A percentile compares a stretch with the other conserved stretches of the same genome.
These are phyloP conservation scores for Boechera stricta DNA, from an alignment of 345 rosid species.

Conservation along the genomic window DNA sequence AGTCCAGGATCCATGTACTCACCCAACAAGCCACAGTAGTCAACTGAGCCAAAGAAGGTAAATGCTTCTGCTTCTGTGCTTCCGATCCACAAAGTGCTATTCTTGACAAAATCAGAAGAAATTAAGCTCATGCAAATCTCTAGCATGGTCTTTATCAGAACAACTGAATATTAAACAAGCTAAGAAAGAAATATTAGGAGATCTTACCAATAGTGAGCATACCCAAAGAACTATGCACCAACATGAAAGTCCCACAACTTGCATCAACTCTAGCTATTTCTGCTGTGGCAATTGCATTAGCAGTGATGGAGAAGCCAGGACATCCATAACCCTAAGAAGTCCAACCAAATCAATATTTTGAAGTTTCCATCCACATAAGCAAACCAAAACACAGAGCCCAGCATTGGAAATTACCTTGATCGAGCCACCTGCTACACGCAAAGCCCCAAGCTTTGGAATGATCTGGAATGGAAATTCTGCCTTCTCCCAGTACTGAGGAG, in stretches of 20 bases:
- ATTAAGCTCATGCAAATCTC: neutral
- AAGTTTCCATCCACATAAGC: neutral
- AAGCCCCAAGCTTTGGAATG: constrained; percentile 74
- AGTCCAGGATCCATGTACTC: constrained; percentile 38
- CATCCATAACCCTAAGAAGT: constrained; percentile 84
- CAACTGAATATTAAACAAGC: neutral
- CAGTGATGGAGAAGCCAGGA: constrained; percentile 85
- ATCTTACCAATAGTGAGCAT: constrained; percentile 95
- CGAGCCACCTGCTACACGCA: constrained; percentile 77
- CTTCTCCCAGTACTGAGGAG: constrained; percentile 91
- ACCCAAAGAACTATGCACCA: constrained; percentile 89
- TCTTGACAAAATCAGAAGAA: constrained; percentile 46
- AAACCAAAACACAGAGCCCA: constrained; percentile 6
- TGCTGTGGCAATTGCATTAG: constrained; percentile 65
- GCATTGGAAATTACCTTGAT: constrained; percentile 68
- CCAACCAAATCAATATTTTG: constrained; percentile 28
- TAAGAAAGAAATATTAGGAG: constrained; percentile 12
- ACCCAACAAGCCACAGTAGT: constrained; percentile 88
- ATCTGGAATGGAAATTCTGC: constrained; percentile 92
- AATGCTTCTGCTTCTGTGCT: constrained; percentile 80
- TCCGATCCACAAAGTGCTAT: constrained; percentile 93
- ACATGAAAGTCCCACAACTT: constrained; percentile 81
- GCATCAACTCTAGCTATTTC: constrained; percentile 99
- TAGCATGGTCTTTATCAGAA: constrained; percentile 1
- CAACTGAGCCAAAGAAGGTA: constrained; percentile 82